Percentiles rank a stretch among this genome's conserved stretches.
Conservation (phyloP, 2,329 filamentous ascomycete genomes). For the Sporothrix humicola region DNA sequence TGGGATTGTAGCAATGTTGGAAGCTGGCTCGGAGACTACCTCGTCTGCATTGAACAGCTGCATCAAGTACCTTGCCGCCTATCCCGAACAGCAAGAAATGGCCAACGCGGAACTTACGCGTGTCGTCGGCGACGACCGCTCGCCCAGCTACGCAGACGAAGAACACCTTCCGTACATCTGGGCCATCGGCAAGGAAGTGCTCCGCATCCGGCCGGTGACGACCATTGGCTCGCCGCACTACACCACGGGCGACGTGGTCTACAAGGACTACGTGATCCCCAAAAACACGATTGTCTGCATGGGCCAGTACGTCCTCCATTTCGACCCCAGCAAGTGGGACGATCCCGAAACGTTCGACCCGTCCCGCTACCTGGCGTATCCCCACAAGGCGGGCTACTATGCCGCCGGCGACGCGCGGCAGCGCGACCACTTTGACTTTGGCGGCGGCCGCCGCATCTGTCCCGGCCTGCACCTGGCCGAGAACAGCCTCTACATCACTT, state of each 20-base stretch:
- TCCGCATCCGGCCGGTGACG: not conserved
- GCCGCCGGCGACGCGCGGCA: not conserved
- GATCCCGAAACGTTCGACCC: not conserved
- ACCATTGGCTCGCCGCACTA: not conserved
- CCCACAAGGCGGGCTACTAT: not conserved
- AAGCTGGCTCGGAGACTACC: not conserved
- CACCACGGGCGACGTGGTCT: not conserved
- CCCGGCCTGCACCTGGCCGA: not conserved
- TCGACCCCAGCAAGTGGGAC: not conserved
- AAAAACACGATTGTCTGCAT: constrained; percentile 4
- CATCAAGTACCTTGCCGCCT: not conserved
- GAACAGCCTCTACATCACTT: not conserved
- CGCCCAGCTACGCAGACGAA: not conserved
- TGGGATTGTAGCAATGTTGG: not conserved
- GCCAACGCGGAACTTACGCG: not conserved
- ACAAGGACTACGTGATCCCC: not conserved
- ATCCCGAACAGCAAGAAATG: not conserved
- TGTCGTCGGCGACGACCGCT: not conserved
- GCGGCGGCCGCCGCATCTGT: constrained; percentile 1
- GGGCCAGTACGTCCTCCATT: not conserved
- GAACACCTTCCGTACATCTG: not conserved
- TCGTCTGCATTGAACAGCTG: not conserved
- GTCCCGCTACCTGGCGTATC: not conserved
- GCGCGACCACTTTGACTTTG: constrained; percentile 4
- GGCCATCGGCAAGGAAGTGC: not conserved